A percentile compares a stretch with the other conserved stretches of the same genome.
Evolutionary conservation across 352 stramenopile genomes (phyloP).

Genomic region (Peronospora tabacina): DNA sequence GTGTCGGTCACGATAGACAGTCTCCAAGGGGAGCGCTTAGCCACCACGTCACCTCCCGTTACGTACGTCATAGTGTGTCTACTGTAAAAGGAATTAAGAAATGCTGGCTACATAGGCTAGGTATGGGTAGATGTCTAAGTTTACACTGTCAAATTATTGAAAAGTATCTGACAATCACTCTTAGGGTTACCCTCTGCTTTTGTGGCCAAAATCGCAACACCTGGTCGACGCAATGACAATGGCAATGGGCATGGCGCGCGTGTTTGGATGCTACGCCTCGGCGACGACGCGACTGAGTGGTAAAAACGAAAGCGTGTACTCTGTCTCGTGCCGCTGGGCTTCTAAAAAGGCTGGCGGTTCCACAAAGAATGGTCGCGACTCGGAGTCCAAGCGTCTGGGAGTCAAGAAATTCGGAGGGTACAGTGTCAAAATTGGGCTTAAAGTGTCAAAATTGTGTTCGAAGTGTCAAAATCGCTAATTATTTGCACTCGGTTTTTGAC

Average conservation of each 20-base stretch:
- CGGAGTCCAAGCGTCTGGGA: constrained; percentile 92
- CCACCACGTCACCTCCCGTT: constrained; percentile 49
- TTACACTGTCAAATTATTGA: neutral
- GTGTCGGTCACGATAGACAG: constrained; percentile 60
- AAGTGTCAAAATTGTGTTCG: neutral
- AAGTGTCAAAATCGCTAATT: neutral
- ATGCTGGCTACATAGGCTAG: neutral
- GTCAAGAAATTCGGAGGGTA: constrained; percentile 95
- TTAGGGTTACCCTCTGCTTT: neutral
- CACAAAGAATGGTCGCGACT: constrained; percentile 97
- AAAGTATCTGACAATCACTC: constrained; percentile 4
- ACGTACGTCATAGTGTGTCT: constrained; percentile 50
- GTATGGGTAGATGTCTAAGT: neutral
- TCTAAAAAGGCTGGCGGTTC: constrained; percentile 96
- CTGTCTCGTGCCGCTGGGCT: constrained; percentile 64
- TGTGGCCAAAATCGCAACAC: constrained; percentile 14
- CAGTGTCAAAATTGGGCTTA: constrained; percentile 1
- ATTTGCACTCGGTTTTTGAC: neutral
- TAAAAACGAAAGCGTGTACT: constrained; percentile 41
- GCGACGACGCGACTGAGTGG: constrained; percentile 15
- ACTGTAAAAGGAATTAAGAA: too few relatives aligned
- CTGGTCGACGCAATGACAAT: constrained; percentile 47
- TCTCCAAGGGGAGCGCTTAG: constrained; percentile 57
- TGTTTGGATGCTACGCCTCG: constrained; percentile 40
- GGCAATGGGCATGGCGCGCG: constrained; percentile 63